phyloP scores from a whole-genome alignment of 225 moss, liverwort and hornwort genomes.

The Lunularia cruciata region DNA sequence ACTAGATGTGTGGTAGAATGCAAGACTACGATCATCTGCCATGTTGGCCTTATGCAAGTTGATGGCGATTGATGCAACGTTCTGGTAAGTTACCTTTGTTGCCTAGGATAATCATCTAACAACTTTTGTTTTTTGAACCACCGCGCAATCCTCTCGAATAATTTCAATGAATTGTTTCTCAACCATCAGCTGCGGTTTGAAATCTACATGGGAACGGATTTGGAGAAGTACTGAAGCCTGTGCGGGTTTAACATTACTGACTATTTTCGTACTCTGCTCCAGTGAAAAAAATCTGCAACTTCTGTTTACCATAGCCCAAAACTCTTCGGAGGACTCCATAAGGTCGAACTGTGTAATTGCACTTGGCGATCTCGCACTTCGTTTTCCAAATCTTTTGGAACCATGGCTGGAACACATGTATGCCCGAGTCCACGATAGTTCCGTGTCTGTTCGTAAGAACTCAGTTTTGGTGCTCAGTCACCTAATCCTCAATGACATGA shows the following conservation, averaged over 20 bases:
- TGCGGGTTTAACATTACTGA: neutral
- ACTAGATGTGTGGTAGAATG: too few species aligned
- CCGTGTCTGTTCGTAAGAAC: conserved; percentile 82
- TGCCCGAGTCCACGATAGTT: conserved; percentile 82
- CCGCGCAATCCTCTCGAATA: neutral
- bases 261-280: conserved; percentile 18
- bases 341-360: conserved; percentile 97
- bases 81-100: conserved; percentile 57
- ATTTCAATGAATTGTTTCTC: neutral
- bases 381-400: conserved; percentile 93
- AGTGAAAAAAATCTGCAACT: conserved; percentile 91
- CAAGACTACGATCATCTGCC: conserved; percentile 66
- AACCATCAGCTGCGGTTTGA: too few species aligned
- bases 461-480: conserved; percentile 92
- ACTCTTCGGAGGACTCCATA: conserved; percentile 74
- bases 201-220: too few species aligned
- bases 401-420: conserved; percentile 99
- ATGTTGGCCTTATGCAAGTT: conserved; percentile 94
- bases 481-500: conserved; percentile 98
- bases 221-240: too few species aligned
- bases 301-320: conserved; percentile 91
- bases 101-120: too few species aligned
- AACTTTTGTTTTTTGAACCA: neutral
- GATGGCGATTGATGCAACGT: conserved; percentile 85
- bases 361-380: conserved; percentile 89